phyloP scores from a whole-genome alignment of 306 rosid genomes.

The Potentilla sterilis region DNA sequence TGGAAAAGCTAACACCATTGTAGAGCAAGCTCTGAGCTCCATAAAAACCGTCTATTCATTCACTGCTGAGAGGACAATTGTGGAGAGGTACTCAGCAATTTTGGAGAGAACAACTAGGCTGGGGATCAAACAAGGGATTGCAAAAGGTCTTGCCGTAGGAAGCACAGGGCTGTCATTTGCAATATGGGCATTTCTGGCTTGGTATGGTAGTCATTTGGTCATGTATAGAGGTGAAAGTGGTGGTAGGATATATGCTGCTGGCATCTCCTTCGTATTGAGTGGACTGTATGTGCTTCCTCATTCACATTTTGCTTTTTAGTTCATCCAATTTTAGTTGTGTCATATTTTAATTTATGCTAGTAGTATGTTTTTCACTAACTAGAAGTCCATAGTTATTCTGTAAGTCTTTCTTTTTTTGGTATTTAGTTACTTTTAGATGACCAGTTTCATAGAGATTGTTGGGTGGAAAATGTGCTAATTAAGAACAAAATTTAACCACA shows the following conservation, averaged over 20 bases:
- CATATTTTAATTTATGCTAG: neutral
- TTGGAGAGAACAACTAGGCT: slow-evolving; percentile 61
- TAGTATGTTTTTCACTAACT: neutral
- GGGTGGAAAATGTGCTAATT: neutral
- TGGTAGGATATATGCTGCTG: slow-evolving; percentile 87
- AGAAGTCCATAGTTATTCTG: too few relatives aligned
- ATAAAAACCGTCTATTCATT: slow-evolving; percentile 75
- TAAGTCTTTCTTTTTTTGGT: too few relatives aligned
- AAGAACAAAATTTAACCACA: neutral
- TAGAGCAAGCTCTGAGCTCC: slow-evolving; percentile 80
- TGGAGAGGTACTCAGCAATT: slow-evolving; percentile 56
- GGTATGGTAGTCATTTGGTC: slow-evolving; percentile 94
- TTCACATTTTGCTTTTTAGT: neutral
- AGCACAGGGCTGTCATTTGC: slow-evolving; percentile 77
- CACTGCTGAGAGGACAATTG: slow-evolving; percentile 73
- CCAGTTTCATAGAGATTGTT: neutral
- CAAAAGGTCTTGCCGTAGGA: slow-evolving; percentile 88
- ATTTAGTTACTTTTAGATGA: neutral
- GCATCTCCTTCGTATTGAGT: slow-evolving; percentile 76
- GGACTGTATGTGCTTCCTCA: slow-evolving; percentile 61
- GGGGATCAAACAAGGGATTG: slow-evolving; percentile 86
- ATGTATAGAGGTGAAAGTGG: slow-evolving; percentile 90
- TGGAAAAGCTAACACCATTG: slow-evolving; percentile 59
- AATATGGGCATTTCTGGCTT: slow-evolving; percentile 94
- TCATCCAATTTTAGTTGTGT: neutral